Base-by-base conservation (phyloP, 2,329 filamentous ascomycete genomes). In the Rhynchosporium secalis region DNA sequence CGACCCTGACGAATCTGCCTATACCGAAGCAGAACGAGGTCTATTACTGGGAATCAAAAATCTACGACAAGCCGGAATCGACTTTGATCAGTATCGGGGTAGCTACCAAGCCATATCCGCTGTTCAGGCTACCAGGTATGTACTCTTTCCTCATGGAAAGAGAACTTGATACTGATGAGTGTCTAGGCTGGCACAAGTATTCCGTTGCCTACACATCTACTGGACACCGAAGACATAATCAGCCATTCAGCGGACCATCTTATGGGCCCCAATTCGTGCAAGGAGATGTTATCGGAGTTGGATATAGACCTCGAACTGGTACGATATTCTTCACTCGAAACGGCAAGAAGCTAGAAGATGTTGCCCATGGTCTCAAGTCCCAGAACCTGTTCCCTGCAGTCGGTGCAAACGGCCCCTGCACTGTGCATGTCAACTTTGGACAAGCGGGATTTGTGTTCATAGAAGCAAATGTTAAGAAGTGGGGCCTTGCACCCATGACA, bases 391-490 rank as follows among this genome's bases (percentile, higher is more conserved):
- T 99, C 78, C 95, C 95, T 0, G 95, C 95, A 0, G 86, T 99
- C n/a, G 95, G 95, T 48, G 93, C 95, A 62, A 97, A 95, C 73
- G 95, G 95, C 0, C 95, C 95, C 15, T 93, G 91, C 71, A 88
- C 88, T 38, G 86, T 99, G 1, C 94, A 99, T 74, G 95, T 98
- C 74, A 99, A 99, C 76, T 96, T 99, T 75, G 95, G 95, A 7
- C 95, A 99, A 75, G 91, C 95, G 73, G 95, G 95, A 40, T 99
- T 98, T 73, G 95, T 99, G 55, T 99, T 98, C 73, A 98, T 99
- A 70, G 95, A 99, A 77, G 95, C 94, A 65, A 99, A 99, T 72
- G 95, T 99, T 64, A 99, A 99, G 86, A 99, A 98, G 81, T 99
- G 95, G 95, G 95, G 95, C 1, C 80, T 99, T 60, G 95, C 95